phyloP scores from a whole-genome alignment of 1,139 yeast genomes.

The Casaregolazyma suthepensis region DNA sequence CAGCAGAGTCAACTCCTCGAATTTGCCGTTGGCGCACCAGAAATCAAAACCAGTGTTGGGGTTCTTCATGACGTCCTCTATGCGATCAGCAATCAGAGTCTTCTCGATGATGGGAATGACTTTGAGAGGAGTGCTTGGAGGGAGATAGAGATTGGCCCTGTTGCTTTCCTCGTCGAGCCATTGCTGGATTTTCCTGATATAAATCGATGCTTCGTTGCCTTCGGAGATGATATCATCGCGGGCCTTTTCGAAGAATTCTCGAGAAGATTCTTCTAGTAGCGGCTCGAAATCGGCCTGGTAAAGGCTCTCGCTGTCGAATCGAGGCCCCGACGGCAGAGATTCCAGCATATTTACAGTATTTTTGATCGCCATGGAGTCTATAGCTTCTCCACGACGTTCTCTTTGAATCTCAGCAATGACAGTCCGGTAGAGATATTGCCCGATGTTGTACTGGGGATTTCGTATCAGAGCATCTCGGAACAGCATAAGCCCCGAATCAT shows the following conservation, averaged over 20 bases:
- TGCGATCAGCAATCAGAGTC: constrained; percentile 54
- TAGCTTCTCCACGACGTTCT: constrained; percentile 55
- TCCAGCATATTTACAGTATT: constrained; percentile 69
- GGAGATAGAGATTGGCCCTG: constrained; percentile 50
- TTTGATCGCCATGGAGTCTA: constrained; percentile 57
- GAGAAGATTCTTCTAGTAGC: constrained; percentile 48
- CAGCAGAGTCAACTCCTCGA: constrained; percentile 39
- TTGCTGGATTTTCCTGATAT: constrained; percentile 48
- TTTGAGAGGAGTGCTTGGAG: constrained; percentile 44
- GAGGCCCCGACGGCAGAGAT: constrained; percentile 39
- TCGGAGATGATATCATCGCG: constrained; percentile 40
- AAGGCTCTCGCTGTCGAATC: constrained; percentile 38
- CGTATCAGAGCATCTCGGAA: constrained; percentile 45
- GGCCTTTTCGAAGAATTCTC: constrained; percentile 47
- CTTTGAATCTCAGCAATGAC: constrained; percentile 53
- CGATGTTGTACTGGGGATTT: constrained; percentile 45
- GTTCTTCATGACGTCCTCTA: constrained; percentile 46
- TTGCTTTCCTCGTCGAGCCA: constrained; percentile 55
- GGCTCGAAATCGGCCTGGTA: constrained; percentile 68
- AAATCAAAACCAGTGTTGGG: constrained; percentile 50
- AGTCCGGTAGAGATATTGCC: constrained; percentile 43
- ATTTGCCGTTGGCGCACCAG: constrained; percentile 45
- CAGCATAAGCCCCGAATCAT: constrained; percentile 66
- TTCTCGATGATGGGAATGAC: constrained; percentile 52
- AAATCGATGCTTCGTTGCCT: constrained; percentile 45